phyloP scores from a whole-genome alignment of 2,329 filamentous ascomycete genomes.

The Aureobasidium melanogenum region DNA sequence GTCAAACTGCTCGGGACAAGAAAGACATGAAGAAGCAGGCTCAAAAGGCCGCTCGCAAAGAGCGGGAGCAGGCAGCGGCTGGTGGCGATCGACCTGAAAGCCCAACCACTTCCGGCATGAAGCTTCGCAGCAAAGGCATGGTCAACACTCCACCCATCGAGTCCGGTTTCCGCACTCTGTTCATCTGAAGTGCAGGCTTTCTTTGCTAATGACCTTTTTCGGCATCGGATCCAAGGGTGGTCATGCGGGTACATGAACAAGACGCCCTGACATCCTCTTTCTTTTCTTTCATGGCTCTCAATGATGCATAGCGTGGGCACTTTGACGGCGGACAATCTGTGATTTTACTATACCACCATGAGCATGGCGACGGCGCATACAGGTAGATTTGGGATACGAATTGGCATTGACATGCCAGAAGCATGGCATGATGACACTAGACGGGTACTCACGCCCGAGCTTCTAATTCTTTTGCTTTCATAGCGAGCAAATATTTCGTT shows the following conservation, averaged over 20 bases:
- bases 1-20: constrained; percentile 27
- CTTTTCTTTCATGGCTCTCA: constrained; percentile 7
- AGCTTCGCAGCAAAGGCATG: constrained; percentile 24
- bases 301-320: constrained; percentile 14
- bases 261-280: constrained; percentile 6
- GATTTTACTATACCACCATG: constrained; percentile 10
- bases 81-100: constrained; percentile 2
- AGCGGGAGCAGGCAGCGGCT: constrained; percentile 25
- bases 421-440: constrained; percentile 14
- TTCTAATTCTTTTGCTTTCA: not conserved
- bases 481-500: not conserved
- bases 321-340: constrained; percentile 6
- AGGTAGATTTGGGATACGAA: constrained; percentile 10
- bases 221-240: not conserved
- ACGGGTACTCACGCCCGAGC: constrained; percentile 7
- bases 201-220: not conserved
- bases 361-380: constrained; percentile 15
- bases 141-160: constrained; percentile 28
- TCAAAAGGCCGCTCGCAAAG: constrained; percentile 33
- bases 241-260: constrained; percentile 10
- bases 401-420: constrained; percentile 4
- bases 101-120: constrained; percentile 18
- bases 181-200: constrained; percentile 22
- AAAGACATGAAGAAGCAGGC: constrained; percentile 33
- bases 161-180: constrained; percentile 27